Evolutionary conservation across 73 alveolate species (phyloP).

Genomic region (Paramecium bursaria): DNA sequence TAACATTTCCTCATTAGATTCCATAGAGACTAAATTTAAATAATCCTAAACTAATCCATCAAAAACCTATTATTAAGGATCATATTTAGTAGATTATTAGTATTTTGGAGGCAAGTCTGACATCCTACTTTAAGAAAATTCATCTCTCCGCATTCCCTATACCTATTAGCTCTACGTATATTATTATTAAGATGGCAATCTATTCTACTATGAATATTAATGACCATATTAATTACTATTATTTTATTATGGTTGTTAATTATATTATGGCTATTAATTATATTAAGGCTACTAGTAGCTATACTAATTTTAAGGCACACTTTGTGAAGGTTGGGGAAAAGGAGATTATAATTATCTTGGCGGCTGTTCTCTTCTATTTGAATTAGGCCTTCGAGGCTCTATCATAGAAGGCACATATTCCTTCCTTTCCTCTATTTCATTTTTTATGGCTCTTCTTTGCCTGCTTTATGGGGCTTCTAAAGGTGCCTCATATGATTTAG

Average conservation of each 20-base stretch:
- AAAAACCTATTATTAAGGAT: conserved; percentile 14
- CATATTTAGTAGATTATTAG: too few species aligned
- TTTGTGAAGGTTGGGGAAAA: too few species aligned
- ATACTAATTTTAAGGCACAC: too few species aligned
- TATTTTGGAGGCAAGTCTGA: too few species aligned
- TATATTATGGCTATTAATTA: too few species aligned
- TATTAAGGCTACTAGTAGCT: background rate
- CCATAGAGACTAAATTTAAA: conserved; percentile 78
- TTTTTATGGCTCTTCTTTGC: background rate
- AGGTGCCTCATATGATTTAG: conserved; percentile 55
- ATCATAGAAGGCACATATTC: conserved; percentile 20
- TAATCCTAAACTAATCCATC: conserved; percentile 77
- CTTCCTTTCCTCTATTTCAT: background rate
- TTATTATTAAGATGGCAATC: too few species aligned
- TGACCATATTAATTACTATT: background rate
- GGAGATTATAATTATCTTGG: too few species aligned
- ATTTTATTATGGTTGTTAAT: background rate
- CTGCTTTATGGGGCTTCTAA: background rate
- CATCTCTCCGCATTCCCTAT: too few species aligned
- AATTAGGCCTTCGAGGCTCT: background rate
- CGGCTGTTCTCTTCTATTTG: conserved; percentile 1
- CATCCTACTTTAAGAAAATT: too few species aligned
- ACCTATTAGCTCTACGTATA: background rate
- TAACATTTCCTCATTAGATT: conserved; percentile 78
- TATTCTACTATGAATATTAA: background rate